Base-by-base conservation (phyloP, 2,329 filamentous ascomycete genomes). In the Fusarium phyllophilum region DNA sequence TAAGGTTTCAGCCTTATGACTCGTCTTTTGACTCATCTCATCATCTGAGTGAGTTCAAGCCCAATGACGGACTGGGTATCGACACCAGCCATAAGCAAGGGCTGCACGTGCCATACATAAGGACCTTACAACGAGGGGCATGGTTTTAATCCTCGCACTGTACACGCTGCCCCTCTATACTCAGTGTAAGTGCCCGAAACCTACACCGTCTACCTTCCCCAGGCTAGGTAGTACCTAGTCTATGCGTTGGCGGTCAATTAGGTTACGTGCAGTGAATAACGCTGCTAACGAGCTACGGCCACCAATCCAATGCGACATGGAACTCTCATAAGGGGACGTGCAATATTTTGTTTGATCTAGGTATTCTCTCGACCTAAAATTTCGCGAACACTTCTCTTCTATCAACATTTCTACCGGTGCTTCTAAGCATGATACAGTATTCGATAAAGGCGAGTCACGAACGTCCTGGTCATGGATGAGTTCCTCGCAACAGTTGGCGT, bases 391-490 rank as follows among this genome's bases (percentile, higher is more conserved):
- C 24, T 63, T 31, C 29, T 66, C 41, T 10, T 42, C 45, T 52
- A 44, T 62, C 17, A 33, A 59, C 54, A 46, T 56, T 57, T 45
- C 38, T 48, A 22, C 29, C 41, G 34, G 34, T 49, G 54, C 45
- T 45, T 56, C 38, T 33, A 52, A 72, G 68, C 58, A 74, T 74
- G 72, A 74, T 68, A 63, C 56, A 36, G 38, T 31, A 56, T 42
- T 42, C 41, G 39, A 45, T 31, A 65, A 33, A 54, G 52, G 33
- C 41, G 44, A 62, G n/a, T 24, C 61, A 65, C 61, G 51, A 65
- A 56, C 62, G 51, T 52, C 61, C 59, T 56, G 44, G 70, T 54
- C 75, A 97, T 97, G 94, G 94, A 97, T 81, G 86, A 86, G 61
- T 86, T 90, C 70, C 82, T 90, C 65, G 79, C 85, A 56, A 82